These are phyloP conservation scores for Boletus subparvulus DNA, from an alignment of 768 basidiomycete species.

Conservation along the genomic window DNA sequence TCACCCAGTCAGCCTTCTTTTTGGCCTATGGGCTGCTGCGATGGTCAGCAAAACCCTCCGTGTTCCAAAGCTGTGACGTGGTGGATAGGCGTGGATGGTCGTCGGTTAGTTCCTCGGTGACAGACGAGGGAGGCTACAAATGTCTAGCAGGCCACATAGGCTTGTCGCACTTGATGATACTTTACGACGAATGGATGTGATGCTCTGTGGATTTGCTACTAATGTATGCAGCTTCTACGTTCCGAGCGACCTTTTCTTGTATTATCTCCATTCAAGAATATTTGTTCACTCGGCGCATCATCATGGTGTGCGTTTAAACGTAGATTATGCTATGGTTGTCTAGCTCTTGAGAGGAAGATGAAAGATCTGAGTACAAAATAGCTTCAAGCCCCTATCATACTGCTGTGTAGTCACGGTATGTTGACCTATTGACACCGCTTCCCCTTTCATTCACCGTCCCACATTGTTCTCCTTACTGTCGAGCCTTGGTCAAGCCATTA, in stretches of 20 bases:
- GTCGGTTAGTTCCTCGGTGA: neutral
- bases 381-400: too few species aligned
- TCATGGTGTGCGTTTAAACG: neutral
- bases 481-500: neutral
- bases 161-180: conserved; percentile 4
- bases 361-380: too few species aligned
- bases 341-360: too few species aligned
- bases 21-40: conserved; percentile 84
- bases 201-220: conserved; percentile 5
- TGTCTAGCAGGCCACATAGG: conserved; percentile 8
- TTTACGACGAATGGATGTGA: conserved; percentile 18
- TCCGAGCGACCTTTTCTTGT: neutral
- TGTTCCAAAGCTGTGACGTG: conserved; percentile 68
- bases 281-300: neutral
- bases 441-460: neutral
- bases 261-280: neutral
- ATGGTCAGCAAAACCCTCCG: conserved; percentile 98
- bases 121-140: conserved; percentile 4
- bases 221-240: neutral
- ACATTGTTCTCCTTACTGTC: neutral
- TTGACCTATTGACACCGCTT: neutral
- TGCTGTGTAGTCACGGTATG: too few species aligned
- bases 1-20: conserved; percentile 76
- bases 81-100: neutral
- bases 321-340: too few species aligned